These are phyloP conservation scores for Cladosporium sp. DNA, from an alignment of 2,329 filamentous ascomycete genomes.

Conservation along the genomic window DNA sequence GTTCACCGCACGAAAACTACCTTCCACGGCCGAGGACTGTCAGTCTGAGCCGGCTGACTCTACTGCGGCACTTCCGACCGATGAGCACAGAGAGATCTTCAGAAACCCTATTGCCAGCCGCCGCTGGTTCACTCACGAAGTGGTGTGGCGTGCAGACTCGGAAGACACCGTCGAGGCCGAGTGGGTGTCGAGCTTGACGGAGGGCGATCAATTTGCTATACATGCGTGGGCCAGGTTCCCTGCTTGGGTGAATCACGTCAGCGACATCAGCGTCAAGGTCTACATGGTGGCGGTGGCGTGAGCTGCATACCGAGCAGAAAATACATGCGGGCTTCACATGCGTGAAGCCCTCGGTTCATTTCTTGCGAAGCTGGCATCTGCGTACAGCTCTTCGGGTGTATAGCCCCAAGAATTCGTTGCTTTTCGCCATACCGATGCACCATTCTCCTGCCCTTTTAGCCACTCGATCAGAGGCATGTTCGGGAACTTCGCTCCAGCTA, in stretches of 20 bases:
- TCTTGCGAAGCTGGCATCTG: neutral
- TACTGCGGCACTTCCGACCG: neutral
- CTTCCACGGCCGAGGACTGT: neutral
- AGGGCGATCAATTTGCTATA: constrained; percentile 15
- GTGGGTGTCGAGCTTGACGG: constrained; percentile 18
- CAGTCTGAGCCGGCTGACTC: neutral
- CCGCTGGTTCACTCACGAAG: constrained; percentile 1
- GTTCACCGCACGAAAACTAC: constrained; percentile 20
- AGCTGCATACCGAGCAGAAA: neutral
- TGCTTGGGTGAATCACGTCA: constrained; percentile 19
- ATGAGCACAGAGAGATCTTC: neutral
- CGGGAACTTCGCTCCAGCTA: neutral
- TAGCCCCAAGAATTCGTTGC: neutral
- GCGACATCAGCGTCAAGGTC: constrained; percentile 5
- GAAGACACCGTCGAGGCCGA: constrained; percentile 8
- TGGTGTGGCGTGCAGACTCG: constrained; percentile 14
- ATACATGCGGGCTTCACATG: too few relatives aligned
- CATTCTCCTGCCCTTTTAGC: neutral
- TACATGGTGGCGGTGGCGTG: constrained; percentile 18
- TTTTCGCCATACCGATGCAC: neutral
- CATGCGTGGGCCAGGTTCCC: constrained; percentile 18
- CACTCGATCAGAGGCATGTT: constrained; percentile 6
- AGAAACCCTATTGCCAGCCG: neutral
- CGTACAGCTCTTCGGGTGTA: neutral
- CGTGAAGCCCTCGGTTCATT: neutral